Evolutionary conservation across 2,329 filamentous ascomycete species (phyloP), one percentile per base, ranked within the genome.

Genomic region (Lecanicillium sp.): DNA sequence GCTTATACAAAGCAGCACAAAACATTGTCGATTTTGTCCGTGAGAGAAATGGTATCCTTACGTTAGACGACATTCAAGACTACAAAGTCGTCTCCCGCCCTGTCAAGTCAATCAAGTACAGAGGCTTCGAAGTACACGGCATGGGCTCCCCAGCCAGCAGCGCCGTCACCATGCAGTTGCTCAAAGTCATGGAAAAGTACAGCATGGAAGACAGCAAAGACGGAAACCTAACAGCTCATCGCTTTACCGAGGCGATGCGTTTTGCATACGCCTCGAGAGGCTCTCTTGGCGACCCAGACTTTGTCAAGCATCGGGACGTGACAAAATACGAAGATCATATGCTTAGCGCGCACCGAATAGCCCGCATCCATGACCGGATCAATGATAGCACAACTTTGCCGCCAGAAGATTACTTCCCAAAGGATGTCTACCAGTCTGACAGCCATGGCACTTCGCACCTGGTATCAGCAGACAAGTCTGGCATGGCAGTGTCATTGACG

Each of bases 151-250:
- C 90, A 0, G 83, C 83, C 13, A 84, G 84, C 48, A 90, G 90
- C 9, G 75, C 75, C 32, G 79, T 95, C 2, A 78, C 78, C 4
- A 67, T 94, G 49, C 79, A 76, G 40, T 79, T 82, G 3, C 67
- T 96, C 52, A 95, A 94, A 54, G 87, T 81, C 22, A 73, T 95
- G 59, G 82, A 90, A 57, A 83, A 85, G 14, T 95, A 84, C 57
- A 62, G 70, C 4, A 58, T 64, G 28, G 65, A 79, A 18, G 79
- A 77, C 43, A 55, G 16, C 29, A 43, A 59, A 9, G 63, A 74
- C 31, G 58, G 59, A 15, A 80, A 86, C 48, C 63, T 94, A 1
- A 86, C 80, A 28, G 82, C 81, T 1, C 92, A 96, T 60, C 77
- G 85, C 12, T 73, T 95, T 47, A 78, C 87, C 52, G 92, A 96